Conservation (phyloP, 2,329 filamentous ascomycete genomes). For the Ophiosphaerella herpotricha region DNA sequence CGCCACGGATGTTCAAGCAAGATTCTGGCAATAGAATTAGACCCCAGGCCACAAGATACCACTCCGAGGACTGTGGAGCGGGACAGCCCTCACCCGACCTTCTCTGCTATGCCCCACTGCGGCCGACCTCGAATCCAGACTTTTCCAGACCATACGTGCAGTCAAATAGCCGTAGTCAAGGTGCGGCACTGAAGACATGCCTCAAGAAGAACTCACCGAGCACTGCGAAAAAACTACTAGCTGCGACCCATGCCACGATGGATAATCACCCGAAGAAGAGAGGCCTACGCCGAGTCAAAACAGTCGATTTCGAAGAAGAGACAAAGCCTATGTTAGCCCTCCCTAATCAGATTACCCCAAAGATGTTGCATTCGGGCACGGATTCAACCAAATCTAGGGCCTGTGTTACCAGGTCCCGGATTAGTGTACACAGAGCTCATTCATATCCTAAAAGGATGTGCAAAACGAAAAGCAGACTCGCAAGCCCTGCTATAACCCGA, state of each 20-base stretch:
- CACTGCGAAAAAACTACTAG: constrained; percentile 18
- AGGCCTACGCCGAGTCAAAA: constrained; percentile 32
- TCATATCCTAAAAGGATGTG: constrained; percentile 14
- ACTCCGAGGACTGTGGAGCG: constrained; percentile 1
- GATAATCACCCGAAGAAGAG: neutral
- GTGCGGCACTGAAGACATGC: constrained; percentile 31
- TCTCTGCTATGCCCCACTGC: neutral
- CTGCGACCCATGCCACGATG: neutral
- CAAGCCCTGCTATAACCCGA: constrained; percentile 35
- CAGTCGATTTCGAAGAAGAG: constrained; percentile 34
- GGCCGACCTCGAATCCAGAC: constrained; percentile 2
- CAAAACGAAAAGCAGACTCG: constrained; percentile 25
- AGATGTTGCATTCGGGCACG: neutral
- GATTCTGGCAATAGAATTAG: too few relatives aligned
- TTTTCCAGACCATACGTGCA: neutral
- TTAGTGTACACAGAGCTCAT: neutral
- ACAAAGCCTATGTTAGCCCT: constrained; percentile 4
- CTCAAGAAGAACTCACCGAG: constrained; percentile 34
- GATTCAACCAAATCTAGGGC: neutral
- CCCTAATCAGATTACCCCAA: constrained; percentile 4
- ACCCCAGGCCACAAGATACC: too few relatives aligned
- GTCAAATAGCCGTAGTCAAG: neutral
- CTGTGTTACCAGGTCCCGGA: neutral
- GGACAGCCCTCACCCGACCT: neutral
- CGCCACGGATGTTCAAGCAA: too few relatives aligned